These are phyloP conservation scores for Aspergillus olivimuriae DNA, from an alignment of 495 filamentous ascomycete species.

Conservation along the genomic window DNA sequence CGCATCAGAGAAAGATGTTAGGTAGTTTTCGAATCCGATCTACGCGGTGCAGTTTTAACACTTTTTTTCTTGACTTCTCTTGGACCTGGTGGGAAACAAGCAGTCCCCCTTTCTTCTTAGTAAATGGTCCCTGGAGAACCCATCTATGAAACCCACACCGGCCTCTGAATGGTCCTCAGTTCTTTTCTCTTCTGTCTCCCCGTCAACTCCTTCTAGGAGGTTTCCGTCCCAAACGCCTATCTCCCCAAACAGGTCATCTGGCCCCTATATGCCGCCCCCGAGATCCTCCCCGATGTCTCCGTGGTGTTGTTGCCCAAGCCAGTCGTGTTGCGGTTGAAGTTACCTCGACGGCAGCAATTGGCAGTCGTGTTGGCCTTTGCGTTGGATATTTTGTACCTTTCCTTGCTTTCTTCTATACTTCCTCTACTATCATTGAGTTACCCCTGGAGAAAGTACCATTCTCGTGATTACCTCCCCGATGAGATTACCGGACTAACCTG, in stretches of 20 bases:
- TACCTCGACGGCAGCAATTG: conserved; percentile 35
- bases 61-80: too few relatives aligned
- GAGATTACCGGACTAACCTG: too few relatives aligned
- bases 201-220: conserved; percentile 24
- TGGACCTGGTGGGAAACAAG: too few relatives aligned
- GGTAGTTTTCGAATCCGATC: too few relatives aligned
- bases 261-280: conserved; percentile 37
- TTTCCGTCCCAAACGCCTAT: conserved; percentile 14
- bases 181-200: conserved; percentile 36
- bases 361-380: conserved; percentile 39
- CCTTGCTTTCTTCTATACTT: too few relatives aligned
- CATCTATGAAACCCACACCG: too few relatives aligned
- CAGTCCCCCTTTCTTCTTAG: too few relatives aligned
- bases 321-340: conserved; percentile 29
- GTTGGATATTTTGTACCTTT: conserved; percentile 45
- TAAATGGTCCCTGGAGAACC: too few relatives aligned
- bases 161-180: conserved; percentile 32
- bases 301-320: conserved; percentile 45
- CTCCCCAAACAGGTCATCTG: conserved; percentile 30
- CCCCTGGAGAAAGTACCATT: not conserved
- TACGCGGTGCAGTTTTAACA: too few relatives aligned
- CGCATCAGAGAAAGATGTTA: too few relatives aligned
- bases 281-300: conserved; percentile 40
- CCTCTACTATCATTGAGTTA: not conserved
- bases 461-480: not conserved